Percentiles rank a stretch among this genome's conserved stretches.
Evolutionary conservation across 2,329 filamentous ascomycete genomes (phyloP).

Genomic region (Malbranchea zuffiana): DNA sequence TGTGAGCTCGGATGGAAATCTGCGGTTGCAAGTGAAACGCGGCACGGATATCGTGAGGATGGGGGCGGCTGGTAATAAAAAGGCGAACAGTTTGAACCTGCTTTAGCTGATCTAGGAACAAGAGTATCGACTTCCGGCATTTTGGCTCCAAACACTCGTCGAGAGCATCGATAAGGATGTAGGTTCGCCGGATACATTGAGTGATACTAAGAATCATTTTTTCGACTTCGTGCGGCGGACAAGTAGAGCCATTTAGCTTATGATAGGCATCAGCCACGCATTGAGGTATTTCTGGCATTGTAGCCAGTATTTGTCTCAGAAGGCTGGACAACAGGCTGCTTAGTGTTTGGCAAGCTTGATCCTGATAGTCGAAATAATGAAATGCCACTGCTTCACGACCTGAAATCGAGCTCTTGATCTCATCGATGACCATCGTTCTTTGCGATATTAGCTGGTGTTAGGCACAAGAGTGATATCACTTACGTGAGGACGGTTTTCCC

Average conservation of each 20-base stretch:
- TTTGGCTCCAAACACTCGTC: not conserved
- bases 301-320: constrained; percentile 1
- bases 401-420: not conserved
- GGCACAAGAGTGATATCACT: not conserved
- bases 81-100: constrained; percentile 1
- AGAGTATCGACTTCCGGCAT: constrained; percentile 1
- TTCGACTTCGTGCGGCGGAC: not conserved
- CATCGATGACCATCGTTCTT: constrained; percentile 1
- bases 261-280: constrained; percentile 1
- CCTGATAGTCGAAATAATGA: constrained; percentile 5
- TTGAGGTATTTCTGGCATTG: constrained; percentile 1
- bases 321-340: constrained; percentile 2
- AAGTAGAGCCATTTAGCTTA: not conserved
- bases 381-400: not conserved
- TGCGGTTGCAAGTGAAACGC: not conserved
- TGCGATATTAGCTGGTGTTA: not conserved
- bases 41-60: not conserved
- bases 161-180: constrained; percentile 3
- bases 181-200: not conserved
- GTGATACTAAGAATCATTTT: not conserved
- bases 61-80: constrained; percentile 3
- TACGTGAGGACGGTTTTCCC: constrained; percentile 3
- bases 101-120: constrained; percentile 2
- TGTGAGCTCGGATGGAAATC: not conserved
- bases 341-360: not conserved